Percentiles rank a stretch among this genome's conserved stretches.
Evolutionary conservation across 805 yeast species (phyloP).

Genomic region (Ascoidea tarda): DNA sequence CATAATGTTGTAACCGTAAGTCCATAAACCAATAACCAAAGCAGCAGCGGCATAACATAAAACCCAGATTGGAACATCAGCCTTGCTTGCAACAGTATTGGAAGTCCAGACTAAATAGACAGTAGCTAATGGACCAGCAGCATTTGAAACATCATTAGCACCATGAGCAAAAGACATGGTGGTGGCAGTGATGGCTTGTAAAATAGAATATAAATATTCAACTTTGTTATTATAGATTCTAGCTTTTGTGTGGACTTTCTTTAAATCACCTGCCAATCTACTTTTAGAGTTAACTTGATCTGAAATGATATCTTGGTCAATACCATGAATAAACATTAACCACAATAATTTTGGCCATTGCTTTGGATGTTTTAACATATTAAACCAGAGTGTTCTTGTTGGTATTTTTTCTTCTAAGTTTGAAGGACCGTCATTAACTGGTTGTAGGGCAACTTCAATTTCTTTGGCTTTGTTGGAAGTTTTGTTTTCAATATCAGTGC

Average conservation of each 20-base stretch:
- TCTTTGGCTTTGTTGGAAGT: slow-evolving; percentile 1
- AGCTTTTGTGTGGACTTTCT: slow-evolving; percentile 38
- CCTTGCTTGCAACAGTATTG: slow-evolving; percentile 26
- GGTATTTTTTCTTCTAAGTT: slow-evolving; percentile 16
- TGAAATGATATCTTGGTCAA: slow-evolving; percentile 46
- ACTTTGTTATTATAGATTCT: slow-evolving; percentile 57
- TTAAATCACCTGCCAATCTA: slow-evolving; percentile 30
- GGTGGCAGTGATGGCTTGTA: slow-evolving; percentile 61
- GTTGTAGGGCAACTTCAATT: no score
- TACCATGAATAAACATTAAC: slow-evolving; percentile 42
- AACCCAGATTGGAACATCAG: slow-evolving; percentile 61
- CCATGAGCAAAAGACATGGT: slow-evolving; percentile 80
- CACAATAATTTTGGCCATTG: slow-evolving; percentile 40
- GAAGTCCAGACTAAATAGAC: slow-evolving; percentile 48
- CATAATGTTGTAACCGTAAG: slow-evolving; percentile 60
- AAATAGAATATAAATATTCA: slow-evolving; percentile 52
- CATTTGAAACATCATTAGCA: slow-evolving; percentile 67
- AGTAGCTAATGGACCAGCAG: slow-evolving; percentile 62
- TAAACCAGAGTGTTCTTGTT: slow-evolving; percentile 24
- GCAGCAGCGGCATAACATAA: slow-evolving; percentile 54
- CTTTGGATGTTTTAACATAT: slow-evolving; percentile 30
- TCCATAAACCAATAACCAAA: slow-evolving; percentile 56
- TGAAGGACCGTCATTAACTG: slow-evolving; percentile 4
- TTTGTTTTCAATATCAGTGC: slow-evolving; percentile 8
- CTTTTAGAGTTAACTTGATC: slow-evolving; percentile 26